Conservation (phyloP, 2,329 filamentous ascomycete genomes). For the Hymenoscyphus repandus region DNA sequence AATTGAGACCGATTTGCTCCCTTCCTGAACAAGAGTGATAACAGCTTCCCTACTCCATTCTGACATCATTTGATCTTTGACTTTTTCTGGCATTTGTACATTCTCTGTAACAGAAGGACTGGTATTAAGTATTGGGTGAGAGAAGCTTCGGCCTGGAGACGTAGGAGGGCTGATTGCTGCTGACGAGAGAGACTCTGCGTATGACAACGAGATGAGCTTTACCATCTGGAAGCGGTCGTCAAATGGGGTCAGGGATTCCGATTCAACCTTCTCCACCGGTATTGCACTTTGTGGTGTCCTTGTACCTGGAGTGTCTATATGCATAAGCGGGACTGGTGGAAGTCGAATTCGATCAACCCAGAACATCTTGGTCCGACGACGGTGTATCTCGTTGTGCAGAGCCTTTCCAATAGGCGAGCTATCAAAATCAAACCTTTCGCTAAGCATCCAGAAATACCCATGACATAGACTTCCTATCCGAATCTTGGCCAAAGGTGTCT, state of each 20-base stretch:
- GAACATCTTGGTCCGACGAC: conserved; percentile 66
- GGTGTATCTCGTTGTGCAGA: conserved; percentile 70
- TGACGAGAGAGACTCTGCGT: conserved; percentile 56
- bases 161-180: conserved; percentile 64
- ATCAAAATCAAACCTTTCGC: conserved; percentile 73
- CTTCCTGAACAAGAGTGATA: conserved; percentile 62
- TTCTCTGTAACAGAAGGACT: conserved; percentile 34
- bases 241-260: conserved; percentile 66
- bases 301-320: conserved; percentile 51
- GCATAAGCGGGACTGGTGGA: conserved; percentile 60
- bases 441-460: conserved; percentile 80
- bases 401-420: conserved; percentile 61
- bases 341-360: conserved; percentile 74
- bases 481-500: conserved; percentile 65
- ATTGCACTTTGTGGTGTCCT: conserved; percentile 39
- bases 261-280: conserved; percentile 49
- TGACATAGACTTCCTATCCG: conserved; percentile 80
- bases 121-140: conserved; percentile 55
- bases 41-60: conserved; percentile 77
- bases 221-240: conserved; percentile 68
- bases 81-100: conserved; percentile 55
- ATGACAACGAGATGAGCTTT: conserved; percentile 67
- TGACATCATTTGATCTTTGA: conserved; percentile 70
- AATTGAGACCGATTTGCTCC: conserved; percentile 67
- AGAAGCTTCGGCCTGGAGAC: conserved; percentile 62